Base-by-base conservation (phyloP, 1,284 basidiomycete genomes). In the Ustilago crameri region DNA sequence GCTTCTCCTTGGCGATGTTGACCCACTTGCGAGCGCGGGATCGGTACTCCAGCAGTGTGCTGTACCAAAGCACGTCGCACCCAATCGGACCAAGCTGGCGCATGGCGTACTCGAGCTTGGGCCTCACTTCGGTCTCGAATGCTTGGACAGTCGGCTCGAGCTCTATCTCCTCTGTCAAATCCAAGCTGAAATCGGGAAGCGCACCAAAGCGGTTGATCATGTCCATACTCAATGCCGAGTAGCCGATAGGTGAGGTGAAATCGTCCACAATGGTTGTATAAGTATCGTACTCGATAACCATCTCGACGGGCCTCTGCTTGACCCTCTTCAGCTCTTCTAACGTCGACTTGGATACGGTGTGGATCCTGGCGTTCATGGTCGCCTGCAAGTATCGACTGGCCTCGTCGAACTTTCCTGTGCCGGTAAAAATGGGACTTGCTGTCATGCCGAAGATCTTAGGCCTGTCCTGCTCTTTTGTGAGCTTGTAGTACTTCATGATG, bases 371-470 rank as follows among this genome's bases (percentile, higher is more conserved):
- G 49, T 79, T 60, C 63, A 78, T 64, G 3, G 56, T 61, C 2
- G 38, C 15, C 23, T 77, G 67, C 17, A 79, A 55, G 20, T 69
- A 60, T 5, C 40, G 37, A 3, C 53, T 42, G 1, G 74, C 74
- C 14, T 64, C 56, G 15, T 51, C 50, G 38, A 56, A 68, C 18
- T 42, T 44, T 17, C 45, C 58, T 0, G 37, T 47, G 20, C 38
- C 40, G 9, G 59, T 60, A 12, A 64, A 66, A 18, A 79, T 59
- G 9, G 76, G 76, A 38, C 70, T 74, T 1, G 77, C 77, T 2
- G 77, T 77, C 75, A 79, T 75, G 17, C 77, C 77, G 30, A 79
- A 71, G 51, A 79, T 74, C 48, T 75, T 71, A 10, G 77, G 77
- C 14, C 69, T 55, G 2, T 70, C 23, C 0, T 51, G 5, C 12